Percentiles rank a stretch among this genome's conserved stretches.
Conservation (phyloP, 2,329 filamentous ascomycete species). For the Aspergillus floridensis region DNA sequence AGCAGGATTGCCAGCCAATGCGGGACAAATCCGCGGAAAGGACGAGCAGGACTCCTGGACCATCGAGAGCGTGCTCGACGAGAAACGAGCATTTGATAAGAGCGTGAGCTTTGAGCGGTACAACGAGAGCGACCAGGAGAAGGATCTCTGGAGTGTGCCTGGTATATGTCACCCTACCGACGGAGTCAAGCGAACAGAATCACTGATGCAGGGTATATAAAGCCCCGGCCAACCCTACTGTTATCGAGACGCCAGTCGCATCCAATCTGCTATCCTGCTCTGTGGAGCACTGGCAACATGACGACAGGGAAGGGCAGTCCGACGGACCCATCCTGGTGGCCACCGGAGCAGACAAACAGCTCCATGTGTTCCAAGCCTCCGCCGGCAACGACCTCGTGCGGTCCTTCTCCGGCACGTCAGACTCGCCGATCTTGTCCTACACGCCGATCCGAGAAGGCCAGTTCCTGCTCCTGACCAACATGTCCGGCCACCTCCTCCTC, state of each 20-base stretch:
- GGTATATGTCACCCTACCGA: constrained; percentile 29
- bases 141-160: constrained; percentile 47
- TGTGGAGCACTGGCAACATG: constrained; percentile 38
- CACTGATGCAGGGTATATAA: background rate
- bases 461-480: constrained; percentile 54
- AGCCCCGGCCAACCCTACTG: constrained; percentile 48
- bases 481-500: constrained; percentile 58
- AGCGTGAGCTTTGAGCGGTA: constrained; percentile 56
- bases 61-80: constrained; percentile 59
- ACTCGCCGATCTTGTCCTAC: constrained; percentile 54
- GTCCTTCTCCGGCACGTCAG: constrained; percentile 30
- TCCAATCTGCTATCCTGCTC: constrained; percentile 55
- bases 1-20: constrained; percentile 53
- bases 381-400: constrained; percentile 18
- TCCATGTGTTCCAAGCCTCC: constrained; percentile 45
- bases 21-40: constrained; percentile 36
- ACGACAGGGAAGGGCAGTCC: constrained; percentile 9
- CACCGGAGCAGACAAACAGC: constrained; percentile 47
- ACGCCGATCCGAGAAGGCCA: constrained; percentile 40
- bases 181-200: constrained; percentile 10
- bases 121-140: constrained; percentile 43
- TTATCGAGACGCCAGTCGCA: constrained; percentile 45
- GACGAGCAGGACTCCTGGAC: constrained; percentile 47
- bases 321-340: constrained; percentile 34
- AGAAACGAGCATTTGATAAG: constrained; percentile 59